Evolutionary conservation across 2,329 filamentous ascomycete genomes (phyloP).

Genomic region (Aspergillus spinulosporus): DNA sequence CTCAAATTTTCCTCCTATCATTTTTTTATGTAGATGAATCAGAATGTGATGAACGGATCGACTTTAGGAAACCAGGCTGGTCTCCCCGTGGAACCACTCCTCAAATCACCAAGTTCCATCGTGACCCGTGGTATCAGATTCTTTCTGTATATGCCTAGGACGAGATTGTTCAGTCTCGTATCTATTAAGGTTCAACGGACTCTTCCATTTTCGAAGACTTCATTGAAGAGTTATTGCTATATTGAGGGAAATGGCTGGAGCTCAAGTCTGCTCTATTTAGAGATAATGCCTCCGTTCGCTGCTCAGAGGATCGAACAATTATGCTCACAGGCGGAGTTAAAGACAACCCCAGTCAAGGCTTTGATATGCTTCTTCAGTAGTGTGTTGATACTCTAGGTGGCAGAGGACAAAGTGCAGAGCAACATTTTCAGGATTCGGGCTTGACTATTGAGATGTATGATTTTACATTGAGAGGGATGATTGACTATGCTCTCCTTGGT

Average conservation of each 20-base stretch:
- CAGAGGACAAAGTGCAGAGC: neutral
- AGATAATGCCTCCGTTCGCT: conserved; percentile 1
- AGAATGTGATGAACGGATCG: too few relatives aligned
- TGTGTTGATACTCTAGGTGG: neutral
- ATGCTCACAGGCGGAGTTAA: neutral
- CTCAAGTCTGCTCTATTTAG: conserved; percentile 1
- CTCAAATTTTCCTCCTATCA: too few relatives aligned
- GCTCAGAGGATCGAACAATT: neutral
- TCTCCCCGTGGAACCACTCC: too few relatives aligned
- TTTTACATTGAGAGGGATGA: neutral
- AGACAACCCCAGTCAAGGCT: neutral
- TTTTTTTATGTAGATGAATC: too few relatives aligned
- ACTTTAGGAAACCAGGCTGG: too few relatives aligned
- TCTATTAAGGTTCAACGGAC: neutral
- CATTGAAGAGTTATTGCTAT: neutral
- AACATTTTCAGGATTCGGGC: neutral
- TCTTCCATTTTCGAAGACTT: neutral
- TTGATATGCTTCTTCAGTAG: neutral
- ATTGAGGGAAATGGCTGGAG: neutral
- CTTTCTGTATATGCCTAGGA: too few relatives aligned
- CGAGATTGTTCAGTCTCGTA: too few relatives aligned
- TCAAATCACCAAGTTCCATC: too few relatives aligned
- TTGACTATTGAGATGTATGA: neutral
- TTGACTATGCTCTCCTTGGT: neutral
- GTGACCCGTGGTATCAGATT: too few relatives aligned